Evolutionary conservation across 2,329 filamentous ascomycete genomes (phyloP).

Genomic region (Verticillium nubilum): DNA sequence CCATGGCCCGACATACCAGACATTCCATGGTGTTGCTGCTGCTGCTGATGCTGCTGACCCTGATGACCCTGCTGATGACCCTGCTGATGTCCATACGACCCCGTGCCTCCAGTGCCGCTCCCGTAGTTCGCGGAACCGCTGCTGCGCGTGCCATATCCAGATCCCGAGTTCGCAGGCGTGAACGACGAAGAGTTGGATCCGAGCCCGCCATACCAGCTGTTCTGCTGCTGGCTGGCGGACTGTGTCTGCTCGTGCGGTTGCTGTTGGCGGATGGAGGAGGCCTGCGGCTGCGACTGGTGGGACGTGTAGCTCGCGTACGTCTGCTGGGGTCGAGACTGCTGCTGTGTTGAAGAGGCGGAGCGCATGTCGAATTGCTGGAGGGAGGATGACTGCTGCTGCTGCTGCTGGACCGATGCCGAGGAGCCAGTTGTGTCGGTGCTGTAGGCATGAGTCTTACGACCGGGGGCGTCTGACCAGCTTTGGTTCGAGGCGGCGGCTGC

Average conservation of each 20-base stretch:
- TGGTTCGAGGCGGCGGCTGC: constrained; percentile 15
- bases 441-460: constrained; percentile 1
- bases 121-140: background rate
- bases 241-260: constrained; percentile 4
- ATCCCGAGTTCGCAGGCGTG: background rate
- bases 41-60: background rate
- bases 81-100: constrained; percentile 3
- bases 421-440: background rate
- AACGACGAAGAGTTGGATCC: background rate
- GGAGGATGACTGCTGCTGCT: constrained; percentile 15
- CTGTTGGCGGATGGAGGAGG: background rate
- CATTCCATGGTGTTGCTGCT: background rate
- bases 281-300: background rate
- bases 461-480: constrained; percentile 5
- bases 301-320: background rate
- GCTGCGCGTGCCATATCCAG: background rate
- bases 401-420: constrained; percentile 7
- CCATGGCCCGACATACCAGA: background rate
- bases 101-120: background rate
- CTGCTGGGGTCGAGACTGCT: background rate
- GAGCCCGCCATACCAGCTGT: background rate
- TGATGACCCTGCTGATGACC: constrained; percentile 1
- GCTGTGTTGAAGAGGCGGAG: constrained; percentile 7
- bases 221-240: background rate
- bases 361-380: background rate